These are phyloP conservation scores for Syzygium syzygioides DNA, from an alignment of 441 rosid species.

Conservation along the genomic window DNA sequence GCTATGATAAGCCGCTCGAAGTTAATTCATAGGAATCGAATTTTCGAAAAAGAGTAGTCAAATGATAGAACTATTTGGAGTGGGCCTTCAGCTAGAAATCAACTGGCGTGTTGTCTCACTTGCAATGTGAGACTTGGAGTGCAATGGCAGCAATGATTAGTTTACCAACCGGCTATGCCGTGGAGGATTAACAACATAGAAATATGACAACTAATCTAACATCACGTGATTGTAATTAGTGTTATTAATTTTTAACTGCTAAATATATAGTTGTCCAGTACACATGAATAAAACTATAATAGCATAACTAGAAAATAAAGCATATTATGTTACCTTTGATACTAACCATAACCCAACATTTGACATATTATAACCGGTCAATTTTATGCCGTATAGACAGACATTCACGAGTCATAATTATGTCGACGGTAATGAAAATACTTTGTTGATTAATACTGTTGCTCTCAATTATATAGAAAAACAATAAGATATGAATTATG, in stretches of 20 bases:
- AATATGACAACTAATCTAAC: not conserved
- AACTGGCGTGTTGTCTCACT: not conserved
- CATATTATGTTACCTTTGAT: not conserved
- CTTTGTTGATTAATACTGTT: not conserved
- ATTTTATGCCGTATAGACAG: not conserved
- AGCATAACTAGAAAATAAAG: not conserved
- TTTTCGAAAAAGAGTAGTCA: not conserved
- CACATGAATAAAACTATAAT: not conserved
- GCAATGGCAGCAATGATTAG: not conserved
- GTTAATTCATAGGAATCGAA: not conserved
- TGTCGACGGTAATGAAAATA: not conserved
- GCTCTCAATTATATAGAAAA: not conserved
- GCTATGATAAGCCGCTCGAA: not conserved
- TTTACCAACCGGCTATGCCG: not conserved
- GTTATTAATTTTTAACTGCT: not conserved
- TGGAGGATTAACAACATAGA: not conserved
- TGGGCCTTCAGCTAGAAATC: not conserved
- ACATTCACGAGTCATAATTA: not conserved
- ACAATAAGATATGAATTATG: not conserved
- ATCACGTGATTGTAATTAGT: not conserved
- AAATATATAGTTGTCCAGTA: not conserved
- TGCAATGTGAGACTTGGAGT: not conserved
- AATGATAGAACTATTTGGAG: not conserved
- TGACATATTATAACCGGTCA: not conserved
- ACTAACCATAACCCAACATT: not conserved